phyloP scores from a whole-genome alignment of 2,329 filamentous ascomycete genomes.

The Diplodia mutila region DNA sequence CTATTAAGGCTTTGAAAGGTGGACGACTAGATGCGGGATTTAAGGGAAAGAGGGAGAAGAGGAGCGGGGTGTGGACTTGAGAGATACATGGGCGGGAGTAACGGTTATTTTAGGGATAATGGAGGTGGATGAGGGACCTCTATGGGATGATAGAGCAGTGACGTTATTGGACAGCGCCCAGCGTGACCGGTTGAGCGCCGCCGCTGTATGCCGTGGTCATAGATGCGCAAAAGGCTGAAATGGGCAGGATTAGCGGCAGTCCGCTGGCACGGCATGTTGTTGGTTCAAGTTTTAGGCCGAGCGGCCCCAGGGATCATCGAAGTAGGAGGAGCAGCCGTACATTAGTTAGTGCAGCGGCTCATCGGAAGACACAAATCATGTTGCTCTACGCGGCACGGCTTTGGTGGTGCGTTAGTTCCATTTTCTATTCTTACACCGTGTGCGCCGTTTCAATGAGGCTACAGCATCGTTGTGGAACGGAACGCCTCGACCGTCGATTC shows the following conservation, averaged over 20 bases:
- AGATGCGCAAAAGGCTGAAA: constrained; percentile 12
- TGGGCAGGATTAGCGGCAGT: constrained; percentile 1
- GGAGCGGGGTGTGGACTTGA: background rate
- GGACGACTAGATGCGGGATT: background rate
- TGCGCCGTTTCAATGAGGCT: constrained; percentile 8
- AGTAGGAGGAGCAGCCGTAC: background rate
- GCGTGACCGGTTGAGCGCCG: background rate
- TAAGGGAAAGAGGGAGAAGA: background rate
- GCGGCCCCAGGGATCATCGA: constrained; percentile 4
- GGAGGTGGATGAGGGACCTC: background rate
- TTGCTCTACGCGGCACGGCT: constrained; percentile 21
- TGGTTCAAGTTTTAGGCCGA: background rate
- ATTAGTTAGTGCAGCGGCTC: constrained; percentile 20
- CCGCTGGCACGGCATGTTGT: background rate
- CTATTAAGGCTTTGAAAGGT: background rate
- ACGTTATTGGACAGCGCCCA: background rate
- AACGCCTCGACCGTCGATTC: constrained; percentile 15
- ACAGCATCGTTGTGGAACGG: constrained; percentile 13
- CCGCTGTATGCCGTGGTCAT: background rate
- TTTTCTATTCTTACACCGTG: constrained; percentile 23
- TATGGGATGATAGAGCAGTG: background rate
- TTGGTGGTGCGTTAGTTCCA: constrained; percentile 3
- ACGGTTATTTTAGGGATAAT: constrained; percentile 17
- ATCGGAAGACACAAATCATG: constrained; percentile 25
- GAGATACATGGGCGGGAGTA: background rate